Evolutionary conservation across 352 stramenopile genomes (phyloP).

Genomic region (Phytophthora crassamura): DNA sequence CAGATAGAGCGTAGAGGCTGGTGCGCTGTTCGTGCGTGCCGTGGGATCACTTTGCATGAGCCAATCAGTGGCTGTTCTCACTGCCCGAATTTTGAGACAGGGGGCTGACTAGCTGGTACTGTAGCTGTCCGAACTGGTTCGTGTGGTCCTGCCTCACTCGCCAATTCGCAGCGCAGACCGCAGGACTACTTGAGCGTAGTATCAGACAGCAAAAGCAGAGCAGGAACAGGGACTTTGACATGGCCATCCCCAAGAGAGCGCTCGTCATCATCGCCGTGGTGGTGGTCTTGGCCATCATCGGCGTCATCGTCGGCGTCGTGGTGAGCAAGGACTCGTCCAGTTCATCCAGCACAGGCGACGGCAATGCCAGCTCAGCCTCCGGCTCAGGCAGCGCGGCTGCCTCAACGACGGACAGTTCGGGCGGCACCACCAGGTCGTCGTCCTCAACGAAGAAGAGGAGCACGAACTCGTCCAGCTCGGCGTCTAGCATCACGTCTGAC

Average conservation of each 20-base stretch:
- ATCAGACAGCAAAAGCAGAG: neutral
- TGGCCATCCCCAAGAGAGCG: slow-evolving; percentile 35
- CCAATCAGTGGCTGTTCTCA: slow-evolving; percentile 15
- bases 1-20: neutral
- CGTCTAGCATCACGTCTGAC: slow-evolving; percentile 39
- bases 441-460: slow-evolving; percentile 23
- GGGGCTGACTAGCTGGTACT: neutral
- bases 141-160: slow-evolving; percentile 18
- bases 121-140: neutral
- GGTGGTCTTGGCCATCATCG: slow-evolving; percentile 50
- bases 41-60: slow-evolving; percentile 7
- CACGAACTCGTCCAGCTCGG: slow-evolving; percentile 14
- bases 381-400: slow-evolving; percentile 3
- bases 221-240: neutral
- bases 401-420: slow-evolving; percentile 13
- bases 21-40: slow-evolving; percentile 20
- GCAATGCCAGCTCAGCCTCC: slow-evolving; percentile 22
- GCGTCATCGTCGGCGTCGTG: slow-evolving; percentile 50
- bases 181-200: slow-evolving; percentile 1
- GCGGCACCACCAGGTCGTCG: slow-evolving; percentile 23
- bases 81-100: slow-evolving; percentile 22
- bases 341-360: slow-evolving; percentile 32
- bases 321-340: slow-evolving; percentile 27
- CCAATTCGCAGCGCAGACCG: slow-evolving; percentile 23
- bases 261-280: slow-evolving; percentile 47